Conservation (phyloP, 306 rosid species). For the Astragalus membranaceus region DNA sequence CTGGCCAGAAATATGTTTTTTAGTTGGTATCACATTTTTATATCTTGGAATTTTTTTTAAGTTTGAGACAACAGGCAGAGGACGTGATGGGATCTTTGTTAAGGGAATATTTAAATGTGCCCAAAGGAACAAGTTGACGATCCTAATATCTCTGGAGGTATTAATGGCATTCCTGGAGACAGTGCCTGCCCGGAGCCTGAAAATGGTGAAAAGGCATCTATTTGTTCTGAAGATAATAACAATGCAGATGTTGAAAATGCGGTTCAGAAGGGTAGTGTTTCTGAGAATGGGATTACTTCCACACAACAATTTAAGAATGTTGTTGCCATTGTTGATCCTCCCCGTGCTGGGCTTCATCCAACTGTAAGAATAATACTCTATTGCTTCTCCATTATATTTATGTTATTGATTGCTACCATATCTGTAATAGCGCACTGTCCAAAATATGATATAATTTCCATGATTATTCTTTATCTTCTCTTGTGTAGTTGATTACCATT, state of each 20-base stretch:
- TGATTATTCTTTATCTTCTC: no score
- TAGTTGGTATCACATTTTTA: no score
- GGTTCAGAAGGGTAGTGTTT: conserved; percentile 25
- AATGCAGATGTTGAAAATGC: conserved; percentile 32
- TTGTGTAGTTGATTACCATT: no score
- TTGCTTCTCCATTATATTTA: no score
- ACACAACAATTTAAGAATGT: conserved; percentile 55
- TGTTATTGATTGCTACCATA: no score
- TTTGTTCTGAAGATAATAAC: conserved; percentile 33
- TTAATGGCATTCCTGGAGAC: conserved; percentile 24
- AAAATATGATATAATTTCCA: no score
- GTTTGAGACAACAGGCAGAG: no score
- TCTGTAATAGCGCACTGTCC: no score
- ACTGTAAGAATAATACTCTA: conserved; percentile 53
- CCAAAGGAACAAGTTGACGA: conserved; percentile 43
- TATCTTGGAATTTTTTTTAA: no score
- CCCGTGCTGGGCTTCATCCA: conserved; percentile 93
- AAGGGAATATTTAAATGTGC: conserved; percentile 51
- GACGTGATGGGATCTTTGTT: no score
- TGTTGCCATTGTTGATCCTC: conserved; percentile 97
- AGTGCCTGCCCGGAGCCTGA: conserved; percentile 33
- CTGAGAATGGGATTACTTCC: conserved; percentile 42
- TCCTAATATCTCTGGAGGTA: conserved; percentile 24
- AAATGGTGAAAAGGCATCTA: conserved; percentile 33
- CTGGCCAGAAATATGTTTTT: no score